phyloP scores from a whole-genome alignment of 441 rosid species.

The Euphorbia schlechtendalii region DNA sequence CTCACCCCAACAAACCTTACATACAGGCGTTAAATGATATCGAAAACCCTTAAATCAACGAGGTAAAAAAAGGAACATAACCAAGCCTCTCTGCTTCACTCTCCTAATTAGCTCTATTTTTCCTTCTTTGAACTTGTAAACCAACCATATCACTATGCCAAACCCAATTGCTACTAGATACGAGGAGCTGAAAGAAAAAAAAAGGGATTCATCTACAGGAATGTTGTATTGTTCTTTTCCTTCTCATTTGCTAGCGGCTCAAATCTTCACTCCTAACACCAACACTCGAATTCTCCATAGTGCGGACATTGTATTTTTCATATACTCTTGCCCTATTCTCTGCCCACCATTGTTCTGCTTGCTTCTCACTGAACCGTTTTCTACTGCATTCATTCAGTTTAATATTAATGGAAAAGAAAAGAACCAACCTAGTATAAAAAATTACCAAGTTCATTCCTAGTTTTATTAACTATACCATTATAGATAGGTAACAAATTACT shows the following conservation, averaged over 20 bases:
- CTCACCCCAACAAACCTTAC: too few species aligned
- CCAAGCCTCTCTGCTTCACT: conserved; percentile 28
- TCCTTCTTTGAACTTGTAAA: conserved; percentile 17
- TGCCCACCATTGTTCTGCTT: conserved; percentile 62
- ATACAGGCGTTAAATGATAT: too few species aligned
- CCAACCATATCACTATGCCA: conserved; percentile 30
- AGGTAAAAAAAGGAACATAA: conserved; percentile 20
- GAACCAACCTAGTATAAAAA: too few species aligned
- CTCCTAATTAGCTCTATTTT: conserved; percentile 3
- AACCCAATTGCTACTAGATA: conserved; percentile 24
- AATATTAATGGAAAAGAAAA: not conserved
- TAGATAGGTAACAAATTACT: too few species aligned
- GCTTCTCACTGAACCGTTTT: too few species aligned
- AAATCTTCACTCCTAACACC: conserved; percentile 60
- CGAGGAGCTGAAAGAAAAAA: conserved; percentile 25
- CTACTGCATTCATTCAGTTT: conserved; percentile 21
- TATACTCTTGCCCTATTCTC: conserved; percentile 81
- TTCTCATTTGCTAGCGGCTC: conserved; percentile 37
- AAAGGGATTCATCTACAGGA: conserved; percentile 28
- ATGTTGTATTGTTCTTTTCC: conserved; percentile 8
- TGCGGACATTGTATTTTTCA: conserved; percentile 68
- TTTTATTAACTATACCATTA: too few species aligned
- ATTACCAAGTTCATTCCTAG: too few species aligned
- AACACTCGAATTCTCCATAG: conserved; percentile 50
- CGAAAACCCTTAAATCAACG: too few species aligned